phyloP scores from a whole-genome alignment of 768 basidiomycete genomes.

The Lactarius psammicola region DNA sequence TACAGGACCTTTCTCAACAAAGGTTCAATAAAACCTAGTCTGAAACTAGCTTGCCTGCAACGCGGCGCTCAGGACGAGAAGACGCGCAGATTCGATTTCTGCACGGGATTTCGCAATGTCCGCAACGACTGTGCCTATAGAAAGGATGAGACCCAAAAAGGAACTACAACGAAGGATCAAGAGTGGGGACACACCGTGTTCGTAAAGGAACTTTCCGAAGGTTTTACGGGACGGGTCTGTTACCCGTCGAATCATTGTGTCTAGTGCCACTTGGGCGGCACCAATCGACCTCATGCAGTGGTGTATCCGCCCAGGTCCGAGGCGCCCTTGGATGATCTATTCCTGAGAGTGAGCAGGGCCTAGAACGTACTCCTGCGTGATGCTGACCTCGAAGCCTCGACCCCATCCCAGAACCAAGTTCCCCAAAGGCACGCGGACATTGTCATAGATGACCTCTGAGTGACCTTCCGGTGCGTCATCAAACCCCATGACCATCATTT shows the following conservation, averaged over 20 bases:
- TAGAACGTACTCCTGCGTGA: neutral
- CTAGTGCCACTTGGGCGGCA: conserved; percentile 77
- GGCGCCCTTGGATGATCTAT: conserved; percentile 92
- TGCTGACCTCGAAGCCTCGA: conserved; percentile 80
- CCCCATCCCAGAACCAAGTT: conserved; percentile 94
- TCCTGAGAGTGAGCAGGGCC: neutral
- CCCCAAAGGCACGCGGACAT: conserved; percentile 82
- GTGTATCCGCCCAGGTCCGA: conserved; percentile 94
- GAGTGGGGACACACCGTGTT: conserved; percentile 65
- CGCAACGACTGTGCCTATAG: conserved; percentile 76
- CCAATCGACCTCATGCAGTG: conserved; percentile 99
- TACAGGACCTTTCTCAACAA: conserved; percentile 33
- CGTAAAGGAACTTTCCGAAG: conserved; percentile 87
- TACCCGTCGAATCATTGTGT: conserved; percentile 85
- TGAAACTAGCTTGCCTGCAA: conserved; percentile 52
- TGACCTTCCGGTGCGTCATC: conserved; percentile 97
- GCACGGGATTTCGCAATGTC: conserved; percentile 92
- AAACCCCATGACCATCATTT: conserved; percentile 91
- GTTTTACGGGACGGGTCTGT: conserved; percentile 92
- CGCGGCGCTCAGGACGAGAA: conserved; percentile 91
- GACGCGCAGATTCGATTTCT: conserved; percentile 84
- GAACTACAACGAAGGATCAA: neutral
- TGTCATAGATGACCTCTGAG: conserved; percentile 91
- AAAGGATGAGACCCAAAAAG: neutral
- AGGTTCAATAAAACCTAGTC: neutral